Evolutionary conservation across 768 basidiomycete genomes (phyloP).

Genomic region (Boletus fagicola): DNA sequence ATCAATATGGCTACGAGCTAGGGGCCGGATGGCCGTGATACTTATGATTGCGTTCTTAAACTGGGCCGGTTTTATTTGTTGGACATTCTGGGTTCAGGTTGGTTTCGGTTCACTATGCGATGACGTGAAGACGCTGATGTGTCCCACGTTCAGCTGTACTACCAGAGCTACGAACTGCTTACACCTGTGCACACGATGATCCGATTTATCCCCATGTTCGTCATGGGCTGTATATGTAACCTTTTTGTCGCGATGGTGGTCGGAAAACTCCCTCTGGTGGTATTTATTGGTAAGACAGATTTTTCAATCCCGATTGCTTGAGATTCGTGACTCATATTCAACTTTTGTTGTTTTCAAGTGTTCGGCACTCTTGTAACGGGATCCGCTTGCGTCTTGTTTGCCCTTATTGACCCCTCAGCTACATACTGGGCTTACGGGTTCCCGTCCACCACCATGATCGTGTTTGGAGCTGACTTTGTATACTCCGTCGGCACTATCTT

Average conservation of each 20-base stretch:
- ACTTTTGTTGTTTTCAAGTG: conserved; percentile 27
- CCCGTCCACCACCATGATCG: conserved; percentile 59
- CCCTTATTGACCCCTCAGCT: conserved; percentile 53
- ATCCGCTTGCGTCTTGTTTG: conserved; percentile 61
- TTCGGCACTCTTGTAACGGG: conserved; percentile 59
- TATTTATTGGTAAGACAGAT: conserved; percentile 48
- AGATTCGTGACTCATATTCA: conserved; percentile 1
- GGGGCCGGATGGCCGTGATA: conserved; percentile 60
- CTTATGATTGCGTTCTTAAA: conserved; percentile 62
- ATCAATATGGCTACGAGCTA: conserved; percentile 60
- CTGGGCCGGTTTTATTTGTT: conserved; percentile 57
- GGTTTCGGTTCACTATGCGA: background rate
- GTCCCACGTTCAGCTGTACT: conserved; percentile 51
- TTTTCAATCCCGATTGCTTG: no score
- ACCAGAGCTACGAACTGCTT: conserved; percentile 59
- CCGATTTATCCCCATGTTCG: conserved; percentile 67
- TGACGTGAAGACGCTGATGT: background rate
- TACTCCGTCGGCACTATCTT: conserved; percentile 73
- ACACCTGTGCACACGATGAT: conserved; percentile 60
- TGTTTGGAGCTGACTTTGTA: conserved; percentile 78
- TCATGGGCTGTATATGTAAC: conserved; percentile 65
- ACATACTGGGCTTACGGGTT: conserved; percentile 79
- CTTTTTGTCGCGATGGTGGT: conserved; percentile 61
- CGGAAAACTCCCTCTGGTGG: conserved; percentile 51
- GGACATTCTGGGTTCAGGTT: conserved; percentile 52